These are phyloP conservation scores for Aspergillus heteromorphus DNA, from an alignment of 495 filamentous ascomycete genomes.

Conservation along the genomic window DNA sequence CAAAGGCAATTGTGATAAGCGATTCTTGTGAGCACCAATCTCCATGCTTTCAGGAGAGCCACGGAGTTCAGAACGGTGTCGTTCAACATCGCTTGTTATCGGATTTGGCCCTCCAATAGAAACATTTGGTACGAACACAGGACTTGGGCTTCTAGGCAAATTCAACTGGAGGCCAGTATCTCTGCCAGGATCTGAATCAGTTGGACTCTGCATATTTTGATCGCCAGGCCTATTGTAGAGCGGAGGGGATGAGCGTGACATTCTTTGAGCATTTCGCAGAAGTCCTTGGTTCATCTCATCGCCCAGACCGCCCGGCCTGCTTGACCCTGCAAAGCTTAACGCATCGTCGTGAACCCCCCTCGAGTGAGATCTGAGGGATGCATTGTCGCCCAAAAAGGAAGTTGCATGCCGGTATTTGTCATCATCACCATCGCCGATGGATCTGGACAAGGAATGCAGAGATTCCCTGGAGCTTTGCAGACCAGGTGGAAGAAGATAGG, in stretches of 20 bases:
- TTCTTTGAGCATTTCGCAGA: conserved; percentile 56
- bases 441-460: conserved; percentile 73
- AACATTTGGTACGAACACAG: conserved; percentile 13
- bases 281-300: conserved; percentile 59
- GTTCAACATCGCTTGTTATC: not conserved
- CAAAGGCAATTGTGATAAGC: not conserved
- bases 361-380: conserved; percentile 50
- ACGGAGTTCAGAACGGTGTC: not conserved
- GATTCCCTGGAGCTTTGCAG: conserved; percentile 78
- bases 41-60: not conserved
- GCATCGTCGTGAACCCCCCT: conserved; percentile 50
- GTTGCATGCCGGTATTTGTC: conserved; percentile 79
- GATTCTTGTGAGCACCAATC: not conserved
- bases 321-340: conserved; percentile 58
- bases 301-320: conserved; percentile 30
- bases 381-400: conserved; percentile 53
- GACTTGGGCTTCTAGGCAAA: conserved; percentile 17
- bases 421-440: conserved; percentile 56
- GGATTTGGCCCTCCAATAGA: conserved; percentile 5
- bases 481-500: conserved; percentile 84
- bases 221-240: conserved; percentile 25
- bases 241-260: conserved; percentile 60
- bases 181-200: conserved; percentile 6
- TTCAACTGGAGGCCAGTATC: conserved; percentile 19
- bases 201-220: conserved; percentile 10